A percentile compares a stretch with the other conserved stretches of the same genome.
Conservation (phyloP, 352 stramenopile genomes). For the Achlya hypogyna region DNA sequence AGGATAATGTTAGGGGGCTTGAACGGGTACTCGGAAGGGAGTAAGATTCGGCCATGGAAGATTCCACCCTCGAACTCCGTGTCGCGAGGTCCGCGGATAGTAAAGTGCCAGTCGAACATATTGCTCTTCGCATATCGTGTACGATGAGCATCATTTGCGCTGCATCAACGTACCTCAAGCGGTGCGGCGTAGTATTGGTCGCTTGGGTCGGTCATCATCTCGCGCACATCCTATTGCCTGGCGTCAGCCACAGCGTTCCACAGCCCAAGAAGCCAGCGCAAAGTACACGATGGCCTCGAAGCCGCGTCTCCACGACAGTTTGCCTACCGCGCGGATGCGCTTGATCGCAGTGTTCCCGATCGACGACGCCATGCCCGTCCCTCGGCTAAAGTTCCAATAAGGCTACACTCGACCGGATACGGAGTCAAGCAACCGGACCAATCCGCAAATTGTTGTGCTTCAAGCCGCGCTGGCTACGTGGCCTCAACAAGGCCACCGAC, state of each 20-base stretch:
- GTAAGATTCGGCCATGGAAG: constrained; percentile 97
- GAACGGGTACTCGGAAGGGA: constrained; percentile 91
- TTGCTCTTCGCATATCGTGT: constrained; percentile 61
- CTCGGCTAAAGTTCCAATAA: background rate
- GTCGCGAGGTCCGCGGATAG: constrained; percentile 91
- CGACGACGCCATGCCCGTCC: constrained; percentile 9
- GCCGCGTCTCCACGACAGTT: background rate
- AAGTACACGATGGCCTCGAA: too few species aligned
- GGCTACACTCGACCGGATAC: too few species aligned
- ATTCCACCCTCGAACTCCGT: constrained; percentile 96
- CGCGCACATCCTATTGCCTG: constrained; percentile 81
- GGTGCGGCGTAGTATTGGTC: constrained; percentile 69
- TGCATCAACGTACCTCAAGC: constrained; percentile 40
- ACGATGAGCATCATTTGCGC: background rate
- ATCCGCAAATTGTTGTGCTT: too few species aligned
- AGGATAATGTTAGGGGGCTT: constrained; percentile 98
- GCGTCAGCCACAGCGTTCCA: background rate
- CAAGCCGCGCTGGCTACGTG: too few species aligned
- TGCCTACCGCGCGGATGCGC: constrained; percentile 67
- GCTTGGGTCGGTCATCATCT: constrained; percentile 83
- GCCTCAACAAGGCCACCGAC: too few species aligned
- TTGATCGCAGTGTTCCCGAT: constrained; percentile 68
- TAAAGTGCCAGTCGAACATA: constrained; percentile 96
- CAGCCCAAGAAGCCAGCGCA: background rate
- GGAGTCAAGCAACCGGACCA: too few species aligned